These are phyloP conservation scores for Ceratocystis cubensis DNA, from an alignment of 2,329 filamentous ascomycete species.

Conservation along the genomic window DNA sequence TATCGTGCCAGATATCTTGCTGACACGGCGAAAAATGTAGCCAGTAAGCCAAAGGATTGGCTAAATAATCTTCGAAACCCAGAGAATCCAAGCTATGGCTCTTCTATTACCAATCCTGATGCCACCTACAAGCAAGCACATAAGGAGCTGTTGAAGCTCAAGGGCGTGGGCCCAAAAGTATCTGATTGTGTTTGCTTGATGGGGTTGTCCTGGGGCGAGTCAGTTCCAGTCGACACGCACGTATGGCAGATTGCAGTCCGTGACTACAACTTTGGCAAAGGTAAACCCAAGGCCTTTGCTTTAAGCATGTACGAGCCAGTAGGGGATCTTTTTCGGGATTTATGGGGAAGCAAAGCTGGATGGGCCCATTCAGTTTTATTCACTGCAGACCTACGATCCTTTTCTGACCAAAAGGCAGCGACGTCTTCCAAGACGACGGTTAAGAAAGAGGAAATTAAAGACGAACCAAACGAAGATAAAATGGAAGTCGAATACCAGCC, in stretches of 20 bases:
- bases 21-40: slow-evolving; percentile 66
- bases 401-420: slow-evolving; percentile 47
- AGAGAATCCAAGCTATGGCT: slow-evolving; percentile 48
- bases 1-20: slow-evolving; percentile 90
- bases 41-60: slow-evolving; percentile 60
- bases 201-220: slow-evolving; percentile 90
- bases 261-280: slow-evolving; percentile 86
- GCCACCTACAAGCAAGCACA: slow-evolving; percentile 70
- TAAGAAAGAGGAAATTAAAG: slow-evolving; percentile 24
- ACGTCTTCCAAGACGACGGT: slow-evolving; percentile 19
- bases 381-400: slow-evolving; percentile 78
- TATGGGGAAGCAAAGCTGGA: slow-evolving; percentile 89
- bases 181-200: slow-evolving; percentile 94
- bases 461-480: slow-evolving; percentile 22
- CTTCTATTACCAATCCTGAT: slow-evolving; percentile 23
- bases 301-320: slow-evolving; percentile 82
- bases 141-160: slow-evolving; percentile 60
- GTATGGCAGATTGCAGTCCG: slow-evolving; percentile 97
- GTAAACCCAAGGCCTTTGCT: slow-evolving; percentile 71
- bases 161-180: slow-evolving; percentile 92
- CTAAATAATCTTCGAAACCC: slow-evolving; percentile 67
- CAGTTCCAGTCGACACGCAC: slow-evolving; percentile 93
- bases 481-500: slow-evolving; percentile 26
- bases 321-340: slow-evolving; percentile 71
- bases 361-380: slow-evolving; percentile 98